These are phyloP conservation scores for Coniella lustricola DNA, from an alignment of 2,329 filamentous ascomycete species.

Conservation along the genomic window DNA sequence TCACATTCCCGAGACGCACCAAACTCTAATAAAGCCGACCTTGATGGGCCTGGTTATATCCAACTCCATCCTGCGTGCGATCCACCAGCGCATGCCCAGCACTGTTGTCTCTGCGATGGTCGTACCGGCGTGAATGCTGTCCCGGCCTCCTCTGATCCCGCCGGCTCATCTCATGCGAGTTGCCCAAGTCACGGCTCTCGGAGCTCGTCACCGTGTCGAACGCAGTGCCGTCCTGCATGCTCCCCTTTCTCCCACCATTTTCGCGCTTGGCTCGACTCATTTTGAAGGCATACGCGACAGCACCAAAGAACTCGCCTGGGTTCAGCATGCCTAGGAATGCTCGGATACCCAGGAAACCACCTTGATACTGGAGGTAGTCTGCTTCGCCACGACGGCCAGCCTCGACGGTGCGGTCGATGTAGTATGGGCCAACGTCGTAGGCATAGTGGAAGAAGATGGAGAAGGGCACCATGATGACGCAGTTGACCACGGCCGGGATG, in stretches of 20 bases:
- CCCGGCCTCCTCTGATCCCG: background rate
- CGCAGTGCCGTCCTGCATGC: background rate
- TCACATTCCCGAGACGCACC: too few species aligned
- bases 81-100: background rate
- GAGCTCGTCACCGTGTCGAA: background rate
- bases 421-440: constrained; percentile 20
- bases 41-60: background rate
- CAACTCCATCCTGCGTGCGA: background rate
- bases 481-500: constrained; percentile 20
- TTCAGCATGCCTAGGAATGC: constrained; percentile 15
- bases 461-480: constrained; percentile 22
- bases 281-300: constrained; percentile 6
- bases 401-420: constrained; percentile 15
- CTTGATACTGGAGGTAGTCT: constrained; percentile 18
- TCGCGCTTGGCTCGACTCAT: background rate
- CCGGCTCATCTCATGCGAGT: background rate
- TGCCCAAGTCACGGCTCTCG: background rate
- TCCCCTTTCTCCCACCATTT: background rate
- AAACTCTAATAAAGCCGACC: background rate
- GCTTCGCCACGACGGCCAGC: constrained; percentile 5
- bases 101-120: background rate
- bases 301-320: constrained; percentile 13
- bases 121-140: background rate
- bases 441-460: constrained; percentile 21
- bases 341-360: constrained; percentile 17